phyloP scores from a whole-genome alignment of 306 rosid species.

The Rubus idaeus region DNA sequence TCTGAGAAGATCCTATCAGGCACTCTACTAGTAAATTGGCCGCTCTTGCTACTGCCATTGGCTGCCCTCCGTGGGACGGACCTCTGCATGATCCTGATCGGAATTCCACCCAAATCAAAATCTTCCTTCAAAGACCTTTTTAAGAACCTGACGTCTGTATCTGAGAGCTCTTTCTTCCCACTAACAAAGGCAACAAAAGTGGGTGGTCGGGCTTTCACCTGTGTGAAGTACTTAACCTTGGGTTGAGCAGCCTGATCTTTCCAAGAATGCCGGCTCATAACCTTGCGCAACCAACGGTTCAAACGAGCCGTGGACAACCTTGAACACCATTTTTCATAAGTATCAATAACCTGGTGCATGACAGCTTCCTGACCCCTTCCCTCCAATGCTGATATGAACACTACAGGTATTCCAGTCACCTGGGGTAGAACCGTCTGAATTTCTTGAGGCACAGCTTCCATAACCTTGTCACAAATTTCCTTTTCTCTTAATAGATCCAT shows the following conservation, averaged over 20 bases:
- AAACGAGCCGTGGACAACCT: constrained; percentile 83
- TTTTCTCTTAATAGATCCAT: constrained; percentile 85
- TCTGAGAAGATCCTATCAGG: constrained; percentile 52
- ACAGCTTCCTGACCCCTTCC: constrained; percentile 75
- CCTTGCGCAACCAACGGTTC: constrained; percentile 95
- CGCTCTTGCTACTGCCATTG: constrained; percentile 40
- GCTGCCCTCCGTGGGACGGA: constrained; percentile 41
- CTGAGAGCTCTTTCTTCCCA: constrained; percentile 68
- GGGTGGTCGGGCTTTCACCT: constrained; percentile 96
- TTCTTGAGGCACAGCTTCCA: constrained; percentile 84
- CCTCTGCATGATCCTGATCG: constrained; percentile 85
- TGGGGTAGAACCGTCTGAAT: constrained; percentile 87
- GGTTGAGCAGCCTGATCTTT: constrained; percentile 92
- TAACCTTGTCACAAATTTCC: constrained; percentile 51
- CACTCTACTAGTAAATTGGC: constrained; percentile 30
- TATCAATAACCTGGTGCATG: constrained; percentile 64
- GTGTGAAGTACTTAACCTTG: constrained; percentile 87
- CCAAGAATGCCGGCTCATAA: constrained; percentile 99
- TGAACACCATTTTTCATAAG: constrained; percentile 86
- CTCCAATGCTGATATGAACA: constrained; percentile 84
- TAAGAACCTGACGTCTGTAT: constrained; percentile 74
- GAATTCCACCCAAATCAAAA: constrained; percentile 94
- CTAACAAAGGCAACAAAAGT: constrained; percentile 85
- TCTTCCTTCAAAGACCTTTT: constrained; percentile 90
- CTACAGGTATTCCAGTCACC: constrained; percentile 88